Base-by-base conservation (phyloP, 2,329 filamentous ascomycete species). In the Alternaria sp. region DNA sequence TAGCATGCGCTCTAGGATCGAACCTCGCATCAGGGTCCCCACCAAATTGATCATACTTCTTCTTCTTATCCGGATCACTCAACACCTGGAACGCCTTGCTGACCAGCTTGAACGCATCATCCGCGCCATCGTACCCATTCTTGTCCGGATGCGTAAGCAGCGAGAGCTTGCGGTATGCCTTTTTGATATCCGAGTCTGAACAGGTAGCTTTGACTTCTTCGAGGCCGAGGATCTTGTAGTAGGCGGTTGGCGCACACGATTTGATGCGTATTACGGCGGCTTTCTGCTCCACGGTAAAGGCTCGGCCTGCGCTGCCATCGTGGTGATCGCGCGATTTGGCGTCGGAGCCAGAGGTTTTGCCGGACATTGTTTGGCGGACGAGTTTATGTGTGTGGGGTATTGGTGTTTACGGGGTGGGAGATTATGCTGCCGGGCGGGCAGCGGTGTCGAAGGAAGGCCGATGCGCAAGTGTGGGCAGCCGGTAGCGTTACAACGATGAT, bases 71-170 rank as follows among this genome's bases (percentile, higher is more conserved):
- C 74, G 93, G 87, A 78, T 99, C 95, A 63, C 93, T 94, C 49
- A 99, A 84, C 53, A 98, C 88, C 70, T 96, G 91, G 78, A 99
- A 99, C 16, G 95, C 95, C 71, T 93, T 87, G 73, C 92, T 91
- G 24, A 99, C 93, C 91, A 97, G 91, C 84, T 99, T 99, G 83
- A 99, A 99, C 32, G 95, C 95, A 82, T 99, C 95, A 78, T 97
- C 95, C 56, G 95, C 94, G 61, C 96, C 89, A 38, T 94, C 90
- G 78, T 97, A 94, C 51, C 94, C 94, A 85, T 99, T 99, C 84
- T 99, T 99, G 84, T 99, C 95, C 65, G 95, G 95, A 84, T 99
- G 95, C 61, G 95, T 99, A 75, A 98, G 85, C 73, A 99, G 83
- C 76, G 91, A 95, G 77, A 96, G 86, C 82, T 97, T 98, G 75